These are phyloP conservation scores for Penicillium argentinense DNA, from an alignment of 495 filamentous ascomycete genomes.

Conservation along the genomic window DNA sequence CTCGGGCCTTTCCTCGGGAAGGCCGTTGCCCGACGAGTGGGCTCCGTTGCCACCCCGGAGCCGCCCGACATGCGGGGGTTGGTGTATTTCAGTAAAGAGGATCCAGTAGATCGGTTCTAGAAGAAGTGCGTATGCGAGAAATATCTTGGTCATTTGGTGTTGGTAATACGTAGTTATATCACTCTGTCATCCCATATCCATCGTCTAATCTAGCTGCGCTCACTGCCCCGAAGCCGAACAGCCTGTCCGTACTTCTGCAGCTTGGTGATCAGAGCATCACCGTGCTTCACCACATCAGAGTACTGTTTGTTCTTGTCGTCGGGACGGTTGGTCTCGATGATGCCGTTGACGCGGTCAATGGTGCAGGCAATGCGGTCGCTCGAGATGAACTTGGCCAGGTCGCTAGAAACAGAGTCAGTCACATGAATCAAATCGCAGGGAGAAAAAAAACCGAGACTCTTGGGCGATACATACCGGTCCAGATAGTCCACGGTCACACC, in stretches of 20 bases:
- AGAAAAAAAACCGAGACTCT: too few relatives aligned
- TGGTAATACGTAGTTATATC: too few relatives aligned
- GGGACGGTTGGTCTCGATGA: constrained; percentile 96
- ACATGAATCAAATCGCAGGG: neutral
- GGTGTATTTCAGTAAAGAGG: neutral
- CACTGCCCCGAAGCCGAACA: constrained; percentile 89
- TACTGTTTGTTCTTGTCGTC: constrained; percentile 99
- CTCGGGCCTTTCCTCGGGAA: constrained; percentile 19
- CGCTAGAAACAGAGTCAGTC: constrained; percentile 49
- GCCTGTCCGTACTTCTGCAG: constrained; percentile 98
- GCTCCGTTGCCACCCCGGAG: constrained; percentile 13
- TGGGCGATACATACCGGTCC: constrained; percentile 73
- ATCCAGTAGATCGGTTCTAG: constrained; percentile 1
- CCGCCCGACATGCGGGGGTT: constrained; percentile 21
- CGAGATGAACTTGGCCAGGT: constrained; percentile 96
- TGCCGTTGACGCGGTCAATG: constrained; percentile 94
- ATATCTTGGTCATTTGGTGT: neutral
- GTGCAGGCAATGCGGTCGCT: constrained; percentile 91
- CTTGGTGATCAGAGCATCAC: constrained; percentile 96
- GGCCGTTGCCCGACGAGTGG: constrained; percentile 14
- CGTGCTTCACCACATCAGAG: constrained; percentile 93
- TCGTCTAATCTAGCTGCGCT: constrained; percentile 58
- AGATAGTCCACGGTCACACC: constrained; percentile 94
- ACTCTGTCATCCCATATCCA: too few relatives aligned
- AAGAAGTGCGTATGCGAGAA: neutral